Conservation (phyloP, 352 stramenopile species). For the Phytopythium boreale region DNA sequence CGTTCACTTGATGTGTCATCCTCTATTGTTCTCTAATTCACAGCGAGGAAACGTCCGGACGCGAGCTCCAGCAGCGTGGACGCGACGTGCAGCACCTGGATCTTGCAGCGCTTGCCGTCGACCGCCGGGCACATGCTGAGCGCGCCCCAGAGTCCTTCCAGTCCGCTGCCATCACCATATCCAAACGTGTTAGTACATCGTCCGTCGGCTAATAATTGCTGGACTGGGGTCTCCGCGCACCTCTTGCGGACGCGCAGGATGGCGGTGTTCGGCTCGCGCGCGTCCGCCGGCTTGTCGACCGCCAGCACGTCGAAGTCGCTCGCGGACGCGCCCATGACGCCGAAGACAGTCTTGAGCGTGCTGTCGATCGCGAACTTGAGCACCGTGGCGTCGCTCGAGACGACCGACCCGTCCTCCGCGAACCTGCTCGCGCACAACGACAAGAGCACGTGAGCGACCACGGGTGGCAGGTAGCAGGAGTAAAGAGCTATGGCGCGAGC, state of each 20-base stretch:
- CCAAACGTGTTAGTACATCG: not conserved
- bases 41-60: slow-evolving; percentile 48
- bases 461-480: not conserved
- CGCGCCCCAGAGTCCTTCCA: slow-evolving; percentile 59
- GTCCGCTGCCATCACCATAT: slow-evolving; percentile 25
- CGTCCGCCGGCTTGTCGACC: slow-evolving; percentile 21
- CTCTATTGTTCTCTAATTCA: too few species aligned
- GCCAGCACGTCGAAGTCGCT: slow-evolving; percentile 69
- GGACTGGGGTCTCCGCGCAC: slow-evolving; percentile 13
- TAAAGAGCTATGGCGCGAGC: too few species aligned
- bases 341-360: slow-evolving; percentile 65
- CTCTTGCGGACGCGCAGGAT: slow-evolving; percentile 61
- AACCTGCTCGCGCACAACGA: slow-evolving; percentile 24
- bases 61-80: slow-evolving; percentile 69
- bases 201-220: too few species aligned
- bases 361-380: slow-evolving; percentile 76
- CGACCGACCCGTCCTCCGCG: slow-evolving; percentile 37
- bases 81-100: slow-evolving; percentile 59
- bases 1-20: not conserved
- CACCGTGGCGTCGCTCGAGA: slow-evolving; percentile 49
- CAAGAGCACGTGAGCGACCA: not conserved
- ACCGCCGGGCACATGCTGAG: slow-evolving; percentile 75
- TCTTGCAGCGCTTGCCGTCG: slow-evolving; percentile 58
- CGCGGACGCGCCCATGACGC: slow-evolving; percentile 51
- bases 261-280: slow-evolving; percentile 44